Base-by-base conservation (phyloP, 495 filamentous ascomycete genomes). In the Penicillium maclennaniae region DNA sequence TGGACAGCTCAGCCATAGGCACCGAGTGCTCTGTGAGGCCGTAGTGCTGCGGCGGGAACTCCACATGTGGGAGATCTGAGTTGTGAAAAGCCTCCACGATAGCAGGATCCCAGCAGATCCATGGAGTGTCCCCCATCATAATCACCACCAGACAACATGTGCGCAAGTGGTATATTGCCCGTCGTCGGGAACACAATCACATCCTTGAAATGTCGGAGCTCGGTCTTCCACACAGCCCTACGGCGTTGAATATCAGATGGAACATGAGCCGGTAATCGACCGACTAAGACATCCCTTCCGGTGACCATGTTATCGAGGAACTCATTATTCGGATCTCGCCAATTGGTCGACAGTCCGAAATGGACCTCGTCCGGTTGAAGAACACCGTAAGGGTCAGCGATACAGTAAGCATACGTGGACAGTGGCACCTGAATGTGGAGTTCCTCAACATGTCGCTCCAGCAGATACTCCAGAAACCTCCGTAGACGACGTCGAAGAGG, bases 41-140 rank as follows among this genome's bases (percentile, higher is more conserved):
- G 47, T 83, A 83, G 28, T 78, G 63, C 15, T 79, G 61, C 1
- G 82, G 57, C 0, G 79, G 63, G 0, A 69, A 77, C n/a, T 72
- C 55, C 0, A 55, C 6, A 4, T 48, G 16, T 0, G 85, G 85
- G 21, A 83, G 69, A 1, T 77, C 70, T 6, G 87, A 84, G 60
- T 95, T 96, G 4, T 62, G 53, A 60, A 97, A 98, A n/a, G 73
- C 79, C 5, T 78, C 60, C 0, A 95, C 90, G 14, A 97, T 82
- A 0, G 71, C 71, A 2, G 77, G 75, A 52, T 97, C 91, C 92
- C 91, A 97, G 67, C 91, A 96, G 15, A 95, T 74, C 91, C 91
- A 93, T 0, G 84, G 88, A 38, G 78, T 86, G 58, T 98, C 93
- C 0, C 0, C 93, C 93, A 53, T 97, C 92, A 65, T 97, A 97